Conservation (phyloP, 805 yeast genomes). For the Brettanomyces anomalus region DNA sequence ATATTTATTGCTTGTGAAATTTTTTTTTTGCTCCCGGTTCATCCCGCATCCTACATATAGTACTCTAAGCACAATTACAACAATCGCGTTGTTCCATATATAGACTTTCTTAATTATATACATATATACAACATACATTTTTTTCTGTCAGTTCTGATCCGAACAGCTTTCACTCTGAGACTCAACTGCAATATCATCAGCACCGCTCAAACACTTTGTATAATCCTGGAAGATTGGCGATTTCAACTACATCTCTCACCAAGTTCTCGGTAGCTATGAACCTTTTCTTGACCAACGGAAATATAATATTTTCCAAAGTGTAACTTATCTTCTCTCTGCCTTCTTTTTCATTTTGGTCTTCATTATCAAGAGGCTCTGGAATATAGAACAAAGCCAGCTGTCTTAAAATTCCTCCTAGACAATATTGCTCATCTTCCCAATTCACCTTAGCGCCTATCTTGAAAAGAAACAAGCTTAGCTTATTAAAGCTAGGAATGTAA, state of each 20-base stretch:
- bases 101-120: not conserved
- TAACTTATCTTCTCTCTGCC: slow-evolving; percentile 23
- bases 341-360: slow-evolving; percentile 17
- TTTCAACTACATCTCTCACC: slow-evolving; percentile 55
- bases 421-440: slow-evolving; percentile 60
- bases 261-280: slow-evolving; percentile 56
- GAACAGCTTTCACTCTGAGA: not conserved
- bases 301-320: slow-evolving; percentile 46
- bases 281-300: slow-evolving; percentile 55
- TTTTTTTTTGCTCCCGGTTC: not conserved
- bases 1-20: not conserved
- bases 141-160: not conserved
- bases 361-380: slow-evolving; percentile 17
- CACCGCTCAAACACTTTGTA: slow-evolving; percentile 93
- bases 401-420: slow-evolving; percentile 54
- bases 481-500: slow-evolving; percentile 51
- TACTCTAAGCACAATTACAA: no score
- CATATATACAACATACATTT: not conserved
- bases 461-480: slow-evolving; percentile 59
- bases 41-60: no score
- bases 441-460: slow-evolving; percentile 50
- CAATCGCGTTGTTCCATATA: no score
- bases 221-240: slow-evolving; percentile 86
- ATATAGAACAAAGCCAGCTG: slow-evolving; percentile 66
- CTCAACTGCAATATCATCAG: slow-evolving; percentile 18